A percentile compares a stretch with the other conserved stretches of the same genome.
Evolutionary conservation across 768 basidiomycete species (phyloP).

Genomic region (Boletus edulis): DNA sequence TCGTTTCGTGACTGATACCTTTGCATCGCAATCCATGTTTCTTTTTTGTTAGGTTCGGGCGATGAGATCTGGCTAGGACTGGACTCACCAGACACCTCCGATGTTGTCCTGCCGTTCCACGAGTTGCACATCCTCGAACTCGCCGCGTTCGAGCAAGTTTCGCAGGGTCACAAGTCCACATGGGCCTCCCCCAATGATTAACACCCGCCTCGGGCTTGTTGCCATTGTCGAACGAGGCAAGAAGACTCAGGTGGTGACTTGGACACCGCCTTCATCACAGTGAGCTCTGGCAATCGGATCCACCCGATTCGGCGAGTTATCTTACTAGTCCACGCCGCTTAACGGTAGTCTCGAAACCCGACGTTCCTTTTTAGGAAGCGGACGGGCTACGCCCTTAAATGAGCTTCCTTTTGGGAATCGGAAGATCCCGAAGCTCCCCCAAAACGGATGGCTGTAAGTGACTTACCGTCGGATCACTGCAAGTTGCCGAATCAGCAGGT

Average conservation of each 20-base stretch:
- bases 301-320: background rate
- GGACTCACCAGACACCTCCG: conserved; percentile 49
- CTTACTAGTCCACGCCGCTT: no score
- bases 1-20: conserved; percentile 15
- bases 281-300: background rate
- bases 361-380: no score
- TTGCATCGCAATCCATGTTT: background rate
- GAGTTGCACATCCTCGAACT: conserved; percentile 42
- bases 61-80: background rate
- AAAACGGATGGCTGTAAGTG: no score
- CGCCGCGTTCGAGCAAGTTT: conserved; percentile 42
- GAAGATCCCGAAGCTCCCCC: no score
- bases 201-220: conserved; percentile 19
- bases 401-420: no score
- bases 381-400: no score
- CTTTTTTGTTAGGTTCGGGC: no score
- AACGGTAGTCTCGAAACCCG: no score
- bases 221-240: background rate
- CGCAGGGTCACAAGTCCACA: conserved; percentile 47
- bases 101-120: conserved; percentile 45
- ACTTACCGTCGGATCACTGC: no score
- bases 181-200: conserved; percentile 49
- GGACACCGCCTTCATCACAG: conserved; percentile 3
- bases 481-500: background rate
- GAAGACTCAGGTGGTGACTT: background rate